A percentile compares a stretch with the other conserved stretches of the same genome.
These are phyloP conservation scores for Larix kaempferi DNA, from an alignment of 75 land plant genomes.

Conservation along the genomic window DNA sequence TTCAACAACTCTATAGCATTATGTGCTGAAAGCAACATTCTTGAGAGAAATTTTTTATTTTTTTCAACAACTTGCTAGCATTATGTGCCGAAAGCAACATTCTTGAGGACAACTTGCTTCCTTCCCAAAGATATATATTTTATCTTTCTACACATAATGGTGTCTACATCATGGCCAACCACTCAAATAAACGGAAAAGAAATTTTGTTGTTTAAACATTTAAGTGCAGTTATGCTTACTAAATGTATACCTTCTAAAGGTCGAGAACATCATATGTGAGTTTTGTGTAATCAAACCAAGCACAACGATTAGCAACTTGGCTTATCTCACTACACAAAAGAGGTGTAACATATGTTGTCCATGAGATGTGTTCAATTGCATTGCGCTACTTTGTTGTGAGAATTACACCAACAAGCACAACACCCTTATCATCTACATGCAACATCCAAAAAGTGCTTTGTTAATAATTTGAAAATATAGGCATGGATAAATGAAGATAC, in stretches of 20 bases:
- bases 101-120: constrained; percentile 53
- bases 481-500: neutral
- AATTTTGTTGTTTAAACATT: neutral
- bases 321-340: constrained; percentile 85
- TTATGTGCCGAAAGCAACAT: constrained; percentile 48
- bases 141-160: constrained; percentile 85
- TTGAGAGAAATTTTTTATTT: constrained; percentile 60
- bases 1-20: no score
- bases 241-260: constrained; percentile 67
- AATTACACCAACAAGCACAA: constrained; percentile 69
- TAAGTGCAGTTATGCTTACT: neutral
- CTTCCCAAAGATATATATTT: constrained; percentile 84
- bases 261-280: constrained; percentile 78
- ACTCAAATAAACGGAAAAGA: neutral
- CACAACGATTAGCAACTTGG: constrained; percentile 86
- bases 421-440: constrained; percentile 68
- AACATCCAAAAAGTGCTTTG: neutral
- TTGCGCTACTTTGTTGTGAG: constrained; percentile 75
- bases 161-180: constrained; percentile 35
- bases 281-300: constrained; percentile 90
- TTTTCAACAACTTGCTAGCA: constrained; percentile 57
- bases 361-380: constrained; percentile 73
- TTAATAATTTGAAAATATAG: neutral
- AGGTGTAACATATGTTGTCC: constrained; percentile 83
- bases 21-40: constrained; percentile 69